Evolutionary conservation across 2,329 filamentous ascomycete species (phyloP), one percentile per base, ranked within the genome.

Genomic region (Fusarium tjaetaba): DNA sequence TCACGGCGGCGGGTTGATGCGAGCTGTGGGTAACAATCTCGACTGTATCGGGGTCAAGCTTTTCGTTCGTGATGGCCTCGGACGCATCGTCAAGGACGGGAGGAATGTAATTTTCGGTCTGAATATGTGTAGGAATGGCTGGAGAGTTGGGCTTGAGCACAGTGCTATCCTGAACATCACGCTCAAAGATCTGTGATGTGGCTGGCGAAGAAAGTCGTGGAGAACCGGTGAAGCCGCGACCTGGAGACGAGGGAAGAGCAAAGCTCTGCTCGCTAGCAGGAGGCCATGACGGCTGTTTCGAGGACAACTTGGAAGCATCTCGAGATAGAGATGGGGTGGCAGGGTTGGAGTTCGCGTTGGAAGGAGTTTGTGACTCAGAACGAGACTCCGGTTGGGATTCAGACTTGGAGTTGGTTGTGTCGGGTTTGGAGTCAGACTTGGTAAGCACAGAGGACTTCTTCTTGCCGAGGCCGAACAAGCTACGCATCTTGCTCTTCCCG

Each of bases 51-150:
- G 95, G 94, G 80, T 96, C 92, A 57, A 98, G 88, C 65, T 92
- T 91, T 75, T 90, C 87, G 82, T 97, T 94, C 18, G 96, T 98
- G 78, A 98, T 97, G 65, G 95, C 95, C 77, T 95, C 90, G 46
- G 95, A 97, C 5, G 94, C 96, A 58, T 96, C 96, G 81, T 97
- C 94, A 53, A 98, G 87, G 18, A 97, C 95, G 1, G 96, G 90
- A 13, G 96, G 96, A 75, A 98, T 98, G 80, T 95, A 90, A 84
- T 98, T 95, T 82, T 98, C 96, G 13, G 94, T 97, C 77, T 95
- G 91, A 77, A 98, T 97, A 80, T 98, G 96, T 13, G 93, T 91
- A 7, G 96, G 96, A 70, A 98, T 96, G n/a, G 94, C 93, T 2
- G 94, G 92, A 7, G 94, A 96, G 70, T 88, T 91, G 68, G 94